Percentiles rank a stretch among this genome's conserved stretches.
phyloP scores from a whole-genome alignment of 345 rosid species.

The Zanthoxylum bungeanum region DNA sequence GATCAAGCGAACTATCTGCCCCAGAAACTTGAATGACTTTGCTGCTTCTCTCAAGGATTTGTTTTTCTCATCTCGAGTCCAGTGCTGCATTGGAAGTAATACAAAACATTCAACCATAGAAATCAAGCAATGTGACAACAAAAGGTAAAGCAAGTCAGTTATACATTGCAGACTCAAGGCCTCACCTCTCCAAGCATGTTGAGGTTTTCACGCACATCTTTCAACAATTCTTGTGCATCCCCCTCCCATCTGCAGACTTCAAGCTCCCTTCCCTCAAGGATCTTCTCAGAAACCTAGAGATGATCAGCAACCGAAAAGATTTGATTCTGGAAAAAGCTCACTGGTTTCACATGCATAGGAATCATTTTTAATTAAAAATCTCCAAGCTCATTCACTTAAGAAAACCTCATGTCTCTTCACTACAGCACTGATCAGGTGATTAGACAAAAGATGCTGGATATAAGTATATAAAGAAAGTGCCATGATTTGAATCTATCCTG shows the following conservation, averaged over 20 bases:
- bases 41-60: slow-evolving; percentile 80
- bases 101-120: slow-evolving; percentile 12
- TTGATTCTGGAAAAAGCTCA: neutral
- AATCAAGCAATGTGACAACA: slow-evolving; percentile 12
- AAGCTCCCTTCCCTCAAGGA: slow-evolving; percentile 67
- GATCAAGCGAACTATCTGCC: slow-evolving; percentile 82
- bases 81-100: slow-evolving; percentile 50
- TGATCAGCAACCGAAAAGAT: neutral
- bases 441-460: neutral
- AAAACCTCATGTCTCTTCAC: neutral
- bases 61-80: slow-evolving; percentile 76
- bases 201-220: slow-evolving; percentile 68
- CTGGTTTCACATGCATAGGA: neutral
- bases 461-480: neutral
- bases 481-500: neutral
- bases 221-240: slow-evolving; percentile 51
- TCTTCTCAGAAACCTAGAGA: slow-evolving; percentile 66
- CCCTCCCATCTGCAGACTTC: slow-evolving; percentile 73
- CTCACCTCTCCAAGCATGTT: slow-evolving; percentile 79
- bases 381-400: neutral
- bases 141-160: slow-evolving; percentile 10
- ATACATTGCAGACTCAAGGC: slow-evolving; percentile 12
- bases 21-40: slow-evolving; percentile 69
- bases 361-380: neutral
- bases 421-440: neutral